Percentiles rank a stretch among this genome's conserved stretches.
Conservation (phyloP, 1,284 basidiomycete species). For the Fistulina hepatica region DNA sequence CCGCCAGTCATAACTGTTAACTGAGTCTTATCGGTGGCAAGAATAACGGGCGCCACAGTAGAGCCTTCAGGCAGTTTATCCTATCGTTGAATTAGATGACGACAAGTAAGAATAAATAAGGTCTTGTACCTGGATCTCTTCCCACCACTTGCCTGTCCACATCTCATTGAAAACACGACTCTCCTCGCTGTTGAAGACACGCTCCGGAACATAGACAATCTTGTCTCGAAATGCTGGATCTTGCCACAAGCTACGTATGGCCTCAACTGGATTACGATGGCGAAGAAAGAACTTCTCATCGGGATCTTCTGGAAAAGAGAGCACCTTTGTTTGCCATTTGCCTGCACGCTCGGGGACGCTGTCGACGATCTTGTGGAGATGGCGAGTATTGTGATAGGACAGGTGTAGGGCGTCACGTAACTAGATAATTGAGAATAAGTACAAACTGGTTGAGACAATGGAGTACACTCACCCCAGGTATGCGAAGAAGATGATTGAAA, state of each 20-base stretch:
- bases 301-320: neutral
- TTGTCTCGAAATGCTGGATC: no score
- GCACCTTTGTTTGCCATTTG: neutral
- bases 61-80: conserved; percentile 15
- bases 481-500: no score
- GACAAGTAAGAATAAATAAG: neutral
- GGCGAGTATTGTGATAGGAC: neutral
- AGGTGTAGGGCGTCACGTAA: neutral
- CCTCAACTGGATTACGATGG: no score
- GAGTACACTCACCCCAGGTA: no score
- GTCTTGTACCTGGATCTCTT: conserved; percentile 24
- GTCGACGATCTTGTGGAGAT: neutral
- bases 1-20: conserved; percentile 21
- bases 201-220: no score
- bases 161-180: conserved; percentile 23
- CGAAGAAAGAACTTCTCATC: no score
- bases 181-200: no score
- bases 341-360: neutral
- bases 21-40: conserved; percentile 25
- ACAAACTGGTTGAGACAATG: no score
- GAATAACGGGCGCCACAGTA: conserved; percentile 25
- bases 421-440: no score
- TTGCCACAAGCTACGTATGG: no score
- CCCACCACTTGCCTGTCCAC: conserved; percentile 30
- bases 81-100: neutral